Evolutionary conservation across 352 stramenopile genomes (phyloP).

Genomic region (Phytophthora hibernalis): DNA sequence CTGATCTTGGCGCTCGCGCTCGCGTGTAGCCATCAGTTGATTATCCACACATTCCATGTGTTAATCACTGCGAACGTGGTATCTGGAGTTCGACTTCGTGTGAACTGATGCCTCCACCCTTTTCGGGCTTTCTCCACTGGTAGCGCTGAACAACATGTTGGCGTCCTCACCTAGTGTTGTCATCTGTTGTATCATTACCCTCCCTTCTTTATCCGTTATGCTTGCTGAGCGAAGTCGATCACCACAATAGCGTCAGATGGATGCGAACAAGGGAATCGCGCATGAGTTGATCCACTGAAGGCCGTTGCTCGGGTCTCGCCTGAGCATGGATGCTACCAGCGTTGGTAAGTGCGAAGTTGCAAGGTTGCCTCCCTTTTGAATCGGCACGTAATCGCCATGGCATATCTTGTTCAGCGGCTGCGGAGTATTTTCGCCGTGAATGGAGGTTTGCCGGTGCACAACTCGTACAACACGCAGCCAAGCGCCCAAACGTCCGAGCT

Average conservation of each 20-base stretch:
- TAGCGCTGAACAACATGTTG: background rate
- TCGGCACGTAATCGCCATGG: slow-evolving; percentile 39
- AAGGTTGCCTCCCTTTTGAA: slow-evolving; percentile 33
- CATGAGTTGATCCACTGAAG: slow-evolving; percentile 46
- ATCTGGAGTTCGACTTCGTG: slow-evolving; percentile 5
- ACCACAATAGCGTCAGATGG: slow-evolving; percentile 47
- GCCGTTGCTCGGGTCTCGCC: slow-evolving; percentile 38
- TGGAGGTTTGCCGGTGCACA: slow-evolving; percentile 69
- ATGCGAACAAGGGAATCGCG: slow-evolving; percentile 29
- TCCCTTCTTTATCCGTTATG: slow-evolving; percentile 25
- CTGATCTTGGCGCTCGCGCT: slow-evolving; percentile 52
- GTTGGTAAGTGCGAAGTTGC: slow-evolving; percentile 34
- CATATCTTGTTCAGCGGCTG: slow-evolving; percentile 73
- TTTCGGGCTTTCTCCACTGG: background rate
- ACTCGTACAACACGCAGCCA: slow-evolving; percentile 88
- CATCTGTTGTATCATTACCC: slow-evolving; percentile 40
- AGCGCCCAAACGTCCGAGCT: slow-evolving; percentile 91
- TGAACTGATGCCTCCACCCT: background rate
- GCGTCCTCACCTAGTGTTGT: slow-evolving; percentile 28
- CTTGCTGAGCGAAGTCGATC: slow-evolving; percentile 28
- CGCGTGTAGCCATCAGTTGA: slow-evolving; percentile 28
- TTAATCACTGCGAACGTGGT: background rate
- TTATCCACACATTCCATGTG: slow-evolving; percentile 17
- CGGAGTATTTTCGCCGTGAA: slow-evolving; percentile 58
- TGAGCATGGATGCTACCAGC: slow-evolving; percentile 52